phyloP scores from a whole-genome alignment of 495 filamentous ascomycete genomes.

The Neurospora africana region DNA sequence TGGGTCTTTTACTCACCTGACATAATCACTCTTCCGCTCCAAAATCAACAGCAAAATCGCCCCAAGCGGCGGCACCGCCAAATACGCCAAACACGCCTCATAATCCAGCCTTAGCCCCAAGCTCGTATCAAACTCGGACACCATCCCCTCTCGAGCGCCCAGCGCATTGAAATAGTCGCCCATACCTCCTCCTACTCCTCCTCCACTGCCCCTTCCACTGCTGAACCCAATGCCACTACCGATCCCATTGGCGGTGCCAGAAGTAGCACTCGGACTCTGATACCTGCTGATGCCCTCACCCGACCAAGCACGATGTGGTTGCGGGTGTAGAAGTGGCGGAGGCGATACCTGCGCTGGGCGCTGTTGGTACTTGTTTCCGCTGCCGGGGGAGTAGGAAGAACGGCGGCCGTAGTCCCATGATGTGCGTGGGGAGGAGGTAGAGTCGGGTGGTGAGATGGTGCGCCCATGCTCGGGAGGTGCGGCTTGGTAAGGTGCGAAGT shows the following conservation, averaged over 20 bases:
- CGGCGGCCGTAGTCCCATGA: constrained; percentile 29
- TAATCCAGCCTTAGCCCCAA: constrained; percentile 60
- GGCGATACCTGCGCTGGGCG: constrained; percentile 27
- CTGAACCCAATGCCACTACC: constrained; percentile 1
- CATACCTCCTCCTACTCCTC: constrained; percentile 11
- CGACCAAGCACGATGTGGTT: constrained; percentile 40
- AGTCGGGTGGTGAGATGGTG: constrained; percentile 54
- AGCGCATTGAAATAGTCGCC: constrained; percentile 27
- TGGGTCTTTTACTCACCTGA: constrained; percentile 50
- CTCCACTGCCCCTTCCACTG: neutral
- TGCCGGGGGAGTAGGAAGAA: constrained; percentile 35
- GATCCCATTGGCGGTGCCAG: neutral
- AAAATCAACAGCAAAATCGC: constrained; percentile 73
- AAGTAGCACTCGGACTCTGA: constrained; percentile 10
- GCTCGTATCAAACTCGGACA: constrained; percentile 59
- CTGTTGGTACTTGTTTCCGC: constrained; percentile 24
- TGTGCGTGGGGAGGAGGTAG: constrained; percentile 42
- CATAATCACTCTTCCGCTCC: constrained; percentile 94
- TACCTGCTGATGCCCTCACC: constrained; percentile 18
- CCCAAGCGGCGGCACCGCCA: constrained; percentile 77
- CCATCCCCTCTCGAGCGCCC: constrained; percentile 25
- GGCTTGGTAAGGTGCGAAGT: constrained; percentile 94
- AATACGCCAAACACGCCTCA: constrained; percentile 85
- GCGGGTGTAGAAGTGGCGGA: constrained; percentile 40
- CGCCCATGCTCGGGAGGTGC: constrained; percentile 67